Percentiles rank a stretch among this genome's conserved stretches.
These are phyloP conservation scores for Russula dissimulans DNA, from an alignment of 768 basidiomycete species.

Conservation along the genomic window DNA sequence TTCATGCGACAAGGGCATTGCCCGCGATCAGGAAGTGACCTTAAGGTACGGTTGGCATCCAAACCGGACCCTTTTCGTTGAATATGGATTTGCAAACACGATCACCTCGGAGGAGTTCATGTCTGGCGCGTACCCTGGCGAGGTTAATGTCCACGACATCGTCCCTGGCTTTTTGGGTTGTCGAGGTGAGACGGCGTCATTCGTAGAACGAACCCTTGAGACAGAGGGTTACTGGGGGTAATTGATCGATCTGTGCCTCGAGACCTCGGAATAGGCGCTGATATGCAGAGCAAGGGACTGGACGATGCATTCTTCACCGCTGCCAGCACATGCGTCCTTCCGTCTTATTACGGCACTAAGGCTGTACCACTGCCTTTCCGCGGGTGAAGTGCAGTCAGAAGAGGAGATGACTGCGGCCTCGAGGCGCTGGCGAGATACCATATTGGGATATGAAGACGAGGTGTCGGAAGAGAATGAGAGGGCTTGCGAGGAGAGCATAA, in stretches of 20 bases:
- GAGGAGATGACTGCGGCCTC: constrained; percentile 27
- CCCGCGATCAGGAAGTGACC: constrained; percentile 54
- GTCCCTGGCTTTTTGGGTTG: constrained; percentile 42
- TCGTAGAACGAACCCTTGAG: constrained; percentile 46
- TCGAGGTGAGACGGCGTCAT: constrained; percentile 32
- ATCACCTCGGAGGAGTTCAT: constrained; percentile 24
- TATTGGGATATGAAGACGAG: constrained; percentile 23
- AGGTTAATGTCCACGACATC: constrained; percentile 53
- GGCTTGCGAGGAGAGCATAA: constrained; percentile 23
- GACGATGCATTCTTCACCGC: constrained; percentile 56
- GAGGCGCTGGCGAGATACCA: constrained; percentile 45
- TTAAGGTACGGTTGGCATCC: constrained; percentile 76
- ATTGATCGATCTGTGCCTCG: constrained; percentile 5
- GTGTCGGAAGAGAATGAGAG: constrained; percentile 26
- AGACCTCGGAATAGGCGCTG: background rate
- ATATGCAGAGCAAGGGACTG: constrained; percentile 51
- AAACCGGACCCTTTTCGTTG: constrained; percentile 69
- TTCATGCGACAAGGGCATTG: constrained; percentile 32
- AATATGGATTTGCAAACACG: constrained; percentile 78
- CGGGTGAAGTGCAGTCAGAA: constrained; percentile 10
- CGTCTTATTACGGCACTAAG: constrained; percentile 65
- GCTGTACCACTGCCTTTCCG: constrained; percentile 44
- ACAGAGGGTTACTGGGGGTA: constrained; percentile 82
- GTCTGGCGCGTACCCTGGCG: constrained; percentile 33
- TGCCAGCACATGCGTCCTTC: constrained; percentile 69